Conservation (phyloP, 1,284 basidiomycete species). For the Cerrena zonata region DNA sequence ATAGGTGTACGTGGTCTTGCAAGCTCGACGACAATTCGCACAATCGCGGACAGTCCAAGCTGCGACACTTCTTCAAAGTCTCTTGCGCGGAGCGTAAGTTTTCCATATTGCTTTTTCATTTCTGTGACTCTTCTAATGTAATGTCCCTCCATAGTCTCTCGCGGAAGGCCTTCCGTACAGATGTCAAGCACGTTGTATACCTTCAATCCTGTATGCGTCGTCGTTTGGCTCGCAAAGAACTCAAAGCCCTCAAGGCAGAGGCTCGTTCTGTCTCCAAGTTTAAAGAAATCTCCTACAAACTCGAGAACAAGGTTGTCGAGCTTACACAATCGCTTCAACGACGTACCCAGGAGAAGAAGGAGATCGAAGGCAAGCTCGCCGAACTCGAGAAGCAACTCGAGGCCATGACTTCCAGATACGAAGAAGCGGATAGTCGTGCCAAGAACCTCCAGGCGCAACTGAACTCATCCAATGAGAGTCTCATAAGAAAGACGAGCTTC, state of each 20-base stretch:
- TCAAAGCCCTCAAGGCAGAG: constrained; percentile 80
- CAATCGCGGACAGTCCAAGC: constrained; percentile 61
- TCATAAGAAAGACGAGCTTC: constrained; percentile 71
- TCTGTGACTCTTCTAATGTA: not conserved
- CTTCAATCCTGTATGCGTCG: constrained; percentile 92
- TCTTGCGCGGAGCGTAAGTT: constrained; percentile 84
- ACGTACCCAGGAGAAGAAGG: constrained; percentile 89
- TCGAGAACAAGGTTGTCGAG: constrained; percentile 99
- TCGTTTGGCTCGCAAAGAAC: constrained; percentile 79
- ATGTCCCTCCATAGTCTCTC: constrained; percentile 45
- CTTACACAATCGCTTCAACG: constrained; percentile 94
- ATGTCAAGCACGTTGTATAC: constrained; percentile 75
- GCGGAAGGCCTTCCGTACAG: constrained; percentile 57
- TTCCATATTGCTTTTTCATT: constrained; percentile 11
- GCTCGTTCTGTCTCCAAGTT: constrained; percentile 96
- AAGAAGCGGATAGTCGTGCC: constrained; percentile 79
- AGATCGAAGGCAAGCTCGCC: constrained; percentile 67
- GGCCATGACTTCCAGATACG: constrained; percentile 81
- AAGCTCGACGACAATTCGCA: constrained; percentile 64
- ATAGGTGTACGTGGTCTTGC: constrained; percentile 76
- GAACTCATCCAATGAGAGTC: constrained; percentile 69
- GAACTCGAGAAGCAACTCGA: constrained; percentile 83
- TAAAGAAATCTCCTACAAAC: constrained; percentile 96
- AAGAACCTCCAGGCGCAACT: constrained; percentile 73
- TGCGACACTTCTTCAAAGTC: constrained; percentile 73